These are phyloP conservation scores for Heterobasidion occidentale DNA, from an alignment of 1,284 basidiomycete genomes.

Conservation along the genomic window DNA sequence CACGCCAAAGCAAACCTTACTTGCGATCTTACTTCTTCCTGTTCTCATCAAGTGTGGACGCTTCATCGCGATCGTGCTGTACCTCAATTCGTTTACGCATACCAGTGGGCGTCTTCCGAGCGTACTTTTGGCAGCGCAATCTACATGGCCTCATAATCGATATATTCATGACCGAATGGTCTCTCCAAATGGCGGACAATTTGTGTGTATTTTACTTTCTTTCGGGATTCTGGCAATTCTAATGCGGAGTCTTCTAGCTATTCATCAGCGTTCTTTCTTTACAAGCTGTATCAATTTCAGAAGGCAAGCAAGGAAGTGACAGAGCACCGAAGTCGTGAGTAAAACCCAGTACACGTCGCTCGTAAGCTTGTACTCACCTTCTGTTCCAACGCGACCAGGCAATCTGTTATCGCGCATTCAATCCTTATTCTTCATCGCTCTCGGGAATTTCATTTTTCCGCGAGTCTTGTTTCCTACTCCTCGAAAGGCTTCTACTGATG, in stretches of 20 bases:
- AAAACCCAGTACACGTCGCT: no score
- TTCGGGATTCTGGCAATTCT: neutral
- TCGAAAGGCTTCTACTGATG: neutral
- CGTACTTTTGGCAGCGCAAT: neutral
- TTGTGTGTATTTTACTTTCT: constrained; percentile 11
- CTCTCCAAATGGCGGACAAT: constrained; percentile 24
- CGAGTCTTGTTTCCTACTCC: constrained; percentile 8
- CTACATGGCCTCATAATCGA: constrained; percentile 10
- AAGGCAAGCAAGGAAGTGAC: neutral
- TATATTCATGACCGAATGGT: constrained; percentile 9
- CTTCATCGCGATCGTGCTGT: constrained; percentile 14
- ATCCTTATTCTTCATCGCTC: constrained; percentile 21
- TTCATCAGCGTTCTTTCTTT: constrained; percentile 18
- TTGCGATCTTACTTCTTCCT: constrained; percentile 17
- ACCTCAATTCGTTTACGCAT: constrained; percentile 9
- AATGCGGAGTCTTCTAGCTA: constrained; percentile 10
- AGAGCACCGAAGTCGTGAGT: neutral
- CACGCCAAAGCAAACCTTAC: constrained; percentile 12
- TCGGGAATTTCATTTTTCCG: constrained; percentile 27
- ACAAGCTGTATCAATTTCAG: constrained; percentile 11
- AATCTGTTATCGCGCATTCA: constrained; percentile 14
- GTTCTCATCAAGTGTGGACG: constrained; percentile 19
- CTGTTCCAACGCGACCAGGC: constrained; percentile 9
- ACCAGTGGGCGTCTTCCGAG: neutral
- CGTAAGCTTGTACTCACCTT: neutral